A percentile compares a stretch with the other conserved stretches of the same genome.
These are phyloP conservation scores for Saccharomycopsis fodiens DNA, from an alignment of 805 yeast genomes.

Conservation along the genomic window DNA sequence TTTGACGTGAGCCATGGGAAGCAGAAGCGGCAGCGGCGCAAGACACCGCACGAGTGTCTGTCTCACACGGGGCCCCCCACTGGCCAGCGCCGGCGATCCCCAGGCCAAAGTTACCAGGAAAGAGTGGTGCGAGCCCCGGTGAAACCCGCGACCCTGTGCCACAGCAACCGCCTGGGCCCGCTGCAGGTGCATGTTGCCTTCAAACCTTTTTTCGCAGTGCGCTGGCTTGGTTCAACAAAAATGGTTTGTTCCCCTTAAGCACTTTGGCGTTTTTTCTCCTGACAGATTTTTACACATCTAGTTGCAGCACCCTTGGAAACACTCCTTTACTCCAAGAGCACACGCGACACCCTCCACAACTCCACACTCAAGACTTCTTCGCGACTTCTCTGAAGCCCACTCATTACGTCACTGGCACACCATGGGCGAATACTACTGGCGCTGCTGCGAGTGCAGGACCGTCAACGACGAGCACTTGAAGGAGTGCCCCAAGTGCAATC, in stretches of 20 bases:
- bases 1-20: too few species aligned
- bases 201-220: background rate
- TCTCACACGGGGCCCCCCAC: too few species aligned
- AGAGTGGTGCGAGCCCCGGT: too few species aligned
- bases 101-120: too few species aligned
- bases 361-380: too few species aligned
- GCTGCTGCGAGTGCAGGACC: conserved; percentile 9
- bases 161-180: background rate
- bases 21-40: too few species aligned
- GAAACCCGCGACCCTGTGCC: too few species aligned
- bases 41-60: too few species aligned
- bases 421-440: conserved; percentile 10
- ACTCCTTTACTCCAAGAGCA: background rate
- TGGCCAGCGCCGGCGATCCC: too few species aligned
- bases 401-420: too few species aligned
- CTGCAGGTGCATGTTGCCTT: background rate
- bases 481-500: conserved; percentile 2
- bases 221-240: background rate
- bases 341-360: too few species aligned
- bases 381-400: too few species aligned
- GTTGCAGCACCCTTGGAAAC: background rate
- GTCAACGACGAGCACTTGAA: conserved; percentile 7
- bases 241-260: background rate
- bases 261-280: background rate
- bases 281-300: background rate